Conservation (phyloP, 202 grass and related monocot genomes). For the Zizania palustris region DNA sequence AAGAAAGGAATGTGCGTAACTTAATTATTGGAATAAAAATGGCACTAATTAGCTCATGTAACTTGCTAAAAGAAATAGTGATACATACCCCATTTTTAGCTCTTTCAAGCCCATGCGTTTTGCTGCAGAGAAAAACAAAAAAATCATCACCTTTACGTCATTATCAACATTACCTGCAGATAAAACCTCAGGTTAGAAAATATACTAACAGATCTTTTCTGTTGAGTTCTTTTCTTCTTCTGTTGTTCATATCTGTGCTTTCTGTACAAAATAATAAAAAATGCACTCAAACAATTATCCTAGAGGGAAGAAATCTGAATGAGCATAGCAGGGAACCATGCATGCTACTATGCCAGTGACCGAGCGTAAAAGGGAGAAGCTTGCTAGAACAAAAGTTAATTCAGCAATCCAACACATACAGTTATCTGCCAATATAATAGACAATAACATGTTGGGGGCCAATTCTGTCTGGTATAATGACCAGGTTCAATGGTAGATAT, state of each 20-base stretch:
- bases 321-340: conserved; percentile 2
- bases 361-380: not conserved
- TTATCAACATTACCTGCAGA: not conserved
- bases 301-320: conserved; percentile 29
- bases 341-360: not conserved
- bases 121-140: conserved; percentile 51
- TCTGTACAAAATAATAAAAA: conserved; percentile 61
- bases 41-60: not conserved
- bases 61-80: conserved; percentile 23
- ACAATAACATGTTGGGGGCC: not conserved
- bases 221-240: conserved; percentile 92
- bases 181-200: conserved; percentile 11
- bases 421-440: not conserved
- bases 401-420: not conserved
- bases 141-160: conserved; percentile 8
- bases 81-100: conserved; percentile 86
- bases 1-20: conserved; percentile 5
- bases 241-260: conserved; percentile 89
- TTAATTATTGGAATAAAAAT: not conserved
- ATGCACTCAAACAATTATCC: conserved; percentile 30
- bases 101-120: conserved; percentile 79
- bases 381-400: not conserved
- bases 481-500: conserved; percentile 19
- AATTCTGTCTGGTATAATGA: not conserved
- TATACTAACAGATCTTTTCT: conserved; percentile 86